Conservation (phyloP, 2,329 filamentous ascomycete genomes). For the Microsporum ferrugineum region DNA sequence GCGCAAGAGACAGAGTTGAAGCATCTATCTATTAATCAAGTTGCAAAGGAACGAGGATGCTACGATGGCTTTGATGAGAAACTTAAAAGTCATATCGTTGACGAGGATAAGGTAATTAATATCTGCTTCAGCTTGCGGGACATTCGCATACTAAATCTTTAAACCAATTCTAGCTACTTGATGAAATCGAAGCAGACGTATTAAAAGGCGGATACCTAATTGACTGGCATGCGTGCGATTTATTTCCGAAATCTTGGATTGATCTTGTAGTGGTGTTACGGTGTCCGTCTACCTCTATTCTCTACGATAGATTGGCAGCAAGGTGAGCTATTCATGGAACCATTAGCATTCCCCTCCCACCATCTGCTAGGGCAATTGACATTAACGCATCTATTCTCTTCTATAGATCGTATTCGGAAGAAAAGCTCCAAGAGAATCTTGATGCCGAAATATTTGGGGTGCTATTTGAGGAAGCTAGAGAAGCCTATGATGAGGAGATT, state of each 20-base stretch:
- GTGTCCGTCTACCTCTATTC: slow-evolving; percentile 58
- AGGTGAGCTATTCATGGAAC: slow-evolving; percentile 40
- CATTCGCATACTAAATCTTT: not conserved
- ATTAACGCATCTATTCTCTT: slow-evolving; percentile 5
- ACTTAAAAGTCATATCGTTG: slow-evolving; percentile 79
- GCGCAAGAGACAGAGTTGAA: slow-evolving; percentile 64
- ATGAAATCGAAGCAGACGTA: slow-evolving; percentile 74
- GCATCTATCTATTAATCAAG: slow-evolving; percentile 78
- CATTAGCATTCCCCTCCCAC: not conserved
- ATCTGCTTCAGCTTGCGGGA: not conserved
- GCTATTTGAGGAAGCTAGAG: slow-evolving; percentile 75
- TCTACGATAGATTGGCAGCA: slow-evolving; percentile 72
- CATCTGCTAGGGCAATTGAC: not conserved
- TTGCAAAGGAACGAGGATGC: slow-evolving; percentile 79
- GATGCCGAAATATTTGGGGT: slow-evolving; percentile 98
- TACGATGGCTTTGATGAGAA: slow-evolving; percentile 82
- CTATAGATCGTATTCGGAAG: slow-evolving; percentile 62
- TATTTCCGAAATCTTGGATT: slow-evolving; percentile 88
- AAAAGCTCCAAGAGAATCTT: slow-evolving; percentile 89
- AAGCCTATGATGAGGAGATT: slow-evolving; percentile 75
- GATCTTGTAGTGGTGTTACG: slow-evolving; percentile 88
- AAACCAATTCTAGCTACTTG: slow-evolving; percentile 50
- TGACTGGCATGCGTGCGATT: slow-evolving; percentile 95
- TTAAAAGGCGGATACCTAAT: slow-evolving; percentile 73
- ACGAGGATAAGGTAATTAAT: slow-evolving; percentile 73